Evolutionary conservation across 208 protist species (phyloP), one percentile per base, ranked within the genome.

Genomic region (Trypanosoma lewisi): DNA sequence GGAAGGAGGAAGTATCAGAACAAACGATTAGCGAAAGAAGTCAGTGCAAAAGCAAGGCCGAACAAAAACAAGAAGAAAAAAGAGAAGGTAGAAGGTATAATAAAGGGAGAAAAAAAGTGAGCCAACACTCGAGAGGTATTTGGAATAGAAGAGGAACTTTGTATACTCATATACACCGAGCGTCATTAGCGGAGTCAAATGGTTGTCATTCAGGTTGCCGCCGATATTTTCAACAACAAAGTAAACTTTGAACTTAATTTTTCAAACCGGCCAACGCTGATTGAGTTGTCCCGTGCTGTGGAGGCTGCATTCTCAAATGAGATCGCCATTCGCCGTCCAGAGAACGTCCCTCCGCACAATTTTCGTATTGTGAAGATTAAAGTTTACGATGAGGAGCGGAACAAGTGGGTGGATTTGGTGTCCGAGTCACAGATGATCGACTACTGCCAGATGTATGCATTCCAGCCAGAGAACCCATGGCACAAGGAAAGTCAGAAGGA

Each of bases 161-260:
- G 14, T 48, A 33, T 4, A 56, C 6, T 9, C 7, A 30, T n/a
- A 9, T 11, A 1, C 9, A 53, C 12, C 49, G n/a, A 19, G 8
- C 19, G 17, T 41, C 21, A 14, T 67, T 45, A 53, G 33, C 49
- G 23, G 19, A 61, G 31, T 27, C 9, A 17, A 28, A 95, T 93
- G 89, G 92, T 94, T 69, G 55, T 87, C 53, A 77, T 94, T 4
- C 82, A 91, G 53, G 91, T 92, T 23, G 87, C 91, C 1, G 91
- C 91, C 28, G 86, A 94, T 61, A 91, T 96, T 48, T 96, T 94
- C 59, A 79, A 77, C 67, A 94, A 82, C 53, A 96, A 96, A 66
- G 70, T 93, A 25, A 96, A 96, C 80, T 93, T 90, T 63, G 91
- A 94, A 76, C 70, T 96, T 37, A 85, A 67, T 68, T 96, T 95